Base-by-base conservation (phyloP, 495 filamentous ascomycete genomes). In the Hypomontagnella monticulosa region DNA sequence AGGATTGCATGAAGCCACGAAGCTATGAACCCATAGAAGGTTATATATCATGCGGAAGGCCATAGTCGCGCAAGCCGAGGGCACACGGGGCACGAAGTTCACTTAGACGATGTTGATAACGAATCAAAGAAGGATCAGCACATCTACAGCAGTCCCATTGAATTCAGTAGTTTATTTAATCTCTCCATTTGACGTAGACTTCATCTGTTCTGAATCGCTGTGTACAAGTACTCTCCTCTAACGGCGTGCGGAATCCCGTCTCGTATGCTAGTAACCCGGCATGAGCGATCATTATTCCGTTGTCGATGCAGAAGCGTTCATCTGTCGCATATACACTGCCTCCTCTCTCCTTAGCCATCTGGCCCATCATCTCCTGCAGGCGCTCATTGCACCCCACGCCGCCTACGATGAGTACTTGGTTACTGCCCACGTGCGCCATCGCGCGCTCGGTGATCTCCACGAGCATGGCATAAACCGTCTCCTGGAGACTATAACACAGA, bases 241-340 rank as follows among this genome's bases (percentile, higher is more conserved):
- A 69, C 2, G 82, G 78, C 12, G 92, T 97, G 47, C 75, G 79
- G 72, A 92, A 90, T 4, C 95, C 95, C 0, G 86, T 91, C 75
- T 84, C 79, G 71, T 89, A 96, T 6, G 92, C 93, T 63, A 97
- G 72, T 69, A 99, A 77, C 20, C 95, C 95, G 8, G 95, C 95
- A 79, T 99, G 95, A 10, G 95, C 95, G 79, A 99, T 99, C 95
- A 99, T 99, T 59, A 99, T 97, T 41, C 95, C 96, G 72, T 99
- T 99, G 78, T 99, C 96, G 64, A 99, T 99, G 71, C 95, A 98
- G 77, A 96, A 98, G 43, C 95, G 85, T 78, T 98, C 93, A 76
- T 98, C 94, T 0, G 94, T 99, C 7, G 93, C 93, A 80, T 89
- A 97, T 15, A 97, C 91, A 74, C 85, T 92, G 0, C 95, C 95